Conservation (phyloP, 371 early-diverging fungal species). For the Mortierella polycephala region DNA sequence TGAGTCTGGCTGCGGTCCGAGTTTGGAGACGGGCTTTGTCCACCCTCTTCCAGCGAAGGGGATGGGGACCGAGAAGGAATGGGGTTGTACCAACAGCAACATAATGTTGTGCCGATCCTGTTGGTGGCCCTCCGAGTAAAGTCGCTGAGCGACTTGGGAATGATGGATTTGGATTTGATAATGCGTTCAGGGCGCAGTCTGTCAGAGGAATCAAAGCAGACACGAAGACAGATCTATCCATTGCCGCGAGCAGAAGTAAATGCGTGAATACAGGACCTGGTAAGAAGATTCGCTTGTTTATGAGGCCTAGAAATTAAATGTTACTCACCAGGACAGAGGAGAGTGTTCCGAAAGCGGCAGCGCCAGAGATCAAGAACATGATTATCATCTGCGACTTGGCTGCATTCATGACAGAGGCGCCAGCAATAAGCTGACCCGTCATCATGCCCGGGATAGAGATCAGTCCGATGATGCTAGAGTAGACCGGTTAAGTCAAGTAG, state of each 20-base stretch:
- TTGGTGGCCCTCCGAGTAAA: slow-evolving; percentile 1
- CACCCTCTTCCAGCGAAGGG: slow-evolving; percentile 17
- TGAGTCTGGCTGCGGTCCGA: too few species aligned
- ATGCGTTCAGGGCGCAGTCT: slow-evolving; percentile 72
- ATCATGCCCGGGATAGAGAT: slow-evolving; percentile 93
- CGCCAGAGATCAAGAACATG: slow-evolving; percentile 84
- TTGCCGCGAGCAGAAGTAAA: background rate
- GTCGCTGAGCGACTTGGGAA: slow-evolving; percentile 13
- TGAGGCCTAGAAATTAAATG: background rate
- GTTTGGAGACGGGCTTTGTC: background rate
- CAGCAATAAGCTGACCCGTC: slow-evolving; percentile 92
- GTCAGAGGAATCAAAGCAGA: slow-evolving; percentile 70
- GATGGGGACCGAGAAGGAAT: background rate
- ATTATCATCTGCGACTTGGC: slow-evolving; percentile 83
- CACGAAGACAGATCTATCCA: slow-evolving; percentile 62
- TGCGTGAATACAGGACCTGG: too few species aligned
- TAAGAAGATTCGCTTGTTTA: too few species aligned
- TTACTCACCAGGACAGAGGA: slow-evolving; percentile 65
- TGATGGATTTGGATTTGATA: slow-evolving; percentile 24
- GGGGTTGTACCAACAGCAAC: slow-evolving; percentile 33
- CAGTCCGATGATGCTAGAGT: slow-evolving; percentile 77
- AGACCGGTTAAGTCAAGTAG: background rate
- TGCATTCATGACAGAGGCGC: slow-evolving; percentile 83
- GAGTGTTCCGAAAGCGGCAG: slow-evolving; percentile 73
- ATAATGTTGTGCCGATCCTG: slow-evolving; percentile 1